Evolutionary conservation across 192 early-diverging fungal species (phyloP).

Genomic region (Dissophora globulifera): DNA sequence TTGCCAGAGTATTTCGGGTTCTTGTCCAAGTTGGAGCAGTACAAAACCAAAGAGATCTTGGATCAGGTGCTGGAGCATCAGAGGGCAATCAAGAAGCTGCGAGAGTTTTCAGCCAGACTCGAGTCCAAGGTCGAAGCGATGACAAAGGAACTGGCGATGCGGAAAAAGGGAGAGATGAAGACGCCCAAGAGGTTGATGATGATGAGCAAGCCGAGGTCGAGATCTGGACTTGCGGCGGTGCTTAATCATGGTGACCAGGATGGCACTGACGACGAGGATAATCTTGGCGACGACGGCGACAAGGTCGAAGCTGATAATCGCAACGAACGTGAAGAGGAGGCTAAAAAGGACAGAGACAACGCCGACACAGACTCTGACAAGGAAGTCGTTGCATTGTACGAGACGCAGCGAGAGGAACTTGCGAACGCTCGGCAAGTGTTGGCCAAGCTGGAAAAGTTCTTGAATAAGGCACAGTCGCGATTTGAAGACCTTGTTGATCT

Average conservation of each 20-base stretch:
- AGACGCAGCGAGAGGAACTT: conserved; percentile 8
- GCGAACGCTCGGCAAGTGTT: conserved; percentile 7
- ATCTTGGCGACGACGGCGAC: background rate
- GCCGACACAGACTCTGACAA: too few species aligned
- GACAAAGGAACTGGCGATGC: background rate
- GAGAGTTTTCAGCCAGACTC: conserved; percentile 3
- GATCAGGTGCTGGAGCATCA: conserved; percentile 50
- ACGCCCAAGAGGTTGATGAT: background rate
- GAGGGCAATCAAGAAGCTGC: conserved; percentile 21
- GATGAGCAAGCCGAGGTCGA: too few species aligned
- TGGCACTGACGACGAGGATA: background rate
- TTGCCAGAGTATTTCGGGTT: conserved; percentile 33
- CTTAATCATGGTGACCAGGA: too few species aligned
- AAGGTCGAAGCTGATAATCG: background rate
- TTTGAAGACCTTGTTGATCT: conserved; percentile 39
- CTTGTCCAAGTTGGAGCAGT: conserved; percentile 38
- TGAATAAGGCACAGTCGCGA: conserved; percentile 28
- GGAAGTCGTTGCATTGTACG: too few species aligned
- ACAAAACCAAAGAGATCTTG: conserved; percentile 36
- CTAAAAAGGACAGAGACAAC: too few species aligned
- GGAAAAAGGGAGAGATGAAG: background rate
- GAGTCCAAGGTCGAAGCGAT: conserved; percentile 8
- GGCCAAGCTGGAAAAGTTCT: conserved; percentile 25
- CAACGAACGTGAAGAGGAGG: background rate
- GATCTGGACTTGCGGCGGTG: too few species aligned